A percentile compares a stretch with the other conserved stretches of the same genome.
Conservation (phyloP, 2,329 filamentous ascomycete species). For the Emericellopsis cladophorae region DNA sequence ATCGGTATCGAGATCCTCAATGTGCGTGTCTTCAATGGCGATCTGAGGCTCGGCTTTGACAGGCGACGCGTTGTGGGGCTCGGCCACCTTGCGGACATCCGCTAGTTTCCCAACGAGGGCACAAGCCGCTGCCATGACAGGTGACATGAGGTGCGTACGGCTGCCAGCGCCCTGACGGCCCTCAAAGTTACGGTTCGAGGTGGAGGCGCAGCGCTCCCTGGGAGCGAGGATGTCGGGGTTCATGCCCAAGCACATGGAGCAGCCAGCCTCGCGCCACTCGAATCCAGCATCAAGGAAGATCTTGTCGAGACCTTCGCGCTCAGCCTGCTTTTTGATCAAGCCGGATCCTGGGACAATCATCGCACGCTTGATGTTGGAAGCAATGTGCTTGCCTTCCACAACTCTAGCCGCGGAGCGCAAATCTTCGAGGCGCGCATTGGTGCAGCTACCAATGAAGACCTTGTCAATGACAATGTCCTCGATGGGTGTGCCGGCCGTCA, state of each 20-base stretch:
- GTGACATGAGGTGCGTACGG: constrained; percentile 91
- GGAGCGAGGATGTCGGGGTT: constrained; percentile 95
- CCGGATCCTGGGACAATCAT: constrained; percentile 96
- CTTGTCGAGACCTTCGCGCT: constrained; percentile 84
- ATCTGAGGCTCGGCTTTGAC: constrained; percentile 35
- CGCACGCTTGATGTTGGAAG: constrained; percentile 78
- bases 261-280: constrained; percentile 96
- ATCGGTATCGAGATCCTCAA: constrained; percentile 25
- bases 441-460: constrained; percentile 96
- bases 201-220: constrained; percentile 85
- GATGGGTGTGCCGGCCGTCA: constrained; percentile 76
- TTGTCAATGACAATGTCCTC: constrained; percentile 90
- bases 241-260: constrained; percentile 97
- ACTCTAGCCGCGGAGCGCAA: constrained; percentile 76
- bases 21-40: constrained; percentile 11
- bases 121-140: constrained; percentile 88
- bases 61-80: constrained; percentile 26
- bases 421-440: constrained; percentile 94
- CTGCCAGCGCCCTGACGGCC: constrained; percentile 87
- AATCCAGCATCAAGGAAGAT: constrained; percentile 88
- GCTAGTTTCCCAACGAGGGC: constrained; percentile 83
- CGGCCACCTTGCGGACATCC: constrained; percentile 71
- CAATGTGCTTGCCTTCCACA: constrained; percentile 78
- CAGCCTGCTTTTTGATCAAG: constrained; percentile 83
- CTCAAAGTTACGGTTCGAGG: constrained; percentile 95